Evolutionary conservation across 148 eudicot species (phyloP).

Genomic region (Amaranthus palmeri): DNA sequence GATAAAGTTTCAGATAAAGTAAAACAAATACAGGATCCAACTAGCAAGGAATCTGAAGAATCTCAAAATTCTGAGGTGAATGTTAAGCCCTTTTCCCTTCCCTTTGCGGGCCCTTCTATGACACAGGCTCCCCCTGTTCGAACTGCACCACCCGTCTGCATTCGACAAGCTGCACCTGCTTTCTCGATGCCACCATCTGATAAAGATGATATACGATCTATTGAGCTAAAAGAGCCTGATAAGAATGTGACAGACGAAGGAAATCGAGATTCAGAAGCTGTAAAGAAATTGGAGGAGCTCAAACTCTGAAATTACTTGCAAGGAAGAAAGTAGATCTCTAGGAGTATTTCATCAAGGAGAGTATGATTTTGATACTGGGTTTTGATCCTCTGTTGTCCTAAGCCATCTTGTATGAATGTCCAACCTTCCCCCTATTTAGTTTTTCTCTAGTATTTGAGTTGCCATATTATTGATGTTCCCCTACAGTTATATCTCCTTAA

Average conservation of each 20-base stretch:
- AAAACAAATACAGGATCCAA: constrained; percentile 12
- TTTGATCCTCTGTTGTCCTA: constrained; percentile 17
- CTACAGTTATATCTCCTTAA: no score
- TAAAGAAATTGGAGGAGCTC: constrained; percentile 51
- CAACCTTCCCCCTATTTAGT: neutral
- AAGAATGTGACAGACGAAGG: constrained; percentile 12
- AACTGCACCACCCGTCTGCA: constrained; percentile 45
- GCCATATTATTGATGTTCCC: constrained; percentile 17
- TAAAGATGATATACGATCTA: constrained; percentile 22
- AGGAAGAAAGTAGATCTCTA: constrained; percentile 27
- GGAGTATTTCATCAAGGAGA: constrained; percentile 27
- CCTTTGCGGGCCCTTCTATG: constrained; percentile 21
- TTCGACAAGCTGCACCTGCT: constrained; percentile 51
- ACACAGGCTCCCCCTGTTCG: constrained; percentile 35
- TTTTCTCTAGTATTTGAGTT: constrained; percentile 17
- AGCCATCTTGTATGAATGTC: constrained; percentile 28
- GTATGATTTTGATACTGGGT: constrained; percentile 27
- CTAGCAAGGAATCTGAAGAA: constrained; percentile 6
- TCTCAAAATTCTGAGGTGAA: constrained; percentile 10
- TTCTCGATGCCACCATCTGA: constrained; percentile 37
- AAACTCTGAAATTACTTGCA: constrained; percentile 37
- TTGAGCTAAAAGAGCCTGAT: constrained; percentile 16
- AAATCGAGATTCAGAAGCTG: constrained; percentile 32
- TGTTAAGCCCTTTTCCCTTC: neutral
- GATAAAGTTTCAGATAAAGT: constrained; percentile 10